Percentiles rank a stretch among this genome's conserved stretches.
These are phyloP conservation scores for Botryotinia narcissicola DNA, from an alignment of 2,329 filamentous ascomycete genomes.

Conservation along the genomic window DNA sequence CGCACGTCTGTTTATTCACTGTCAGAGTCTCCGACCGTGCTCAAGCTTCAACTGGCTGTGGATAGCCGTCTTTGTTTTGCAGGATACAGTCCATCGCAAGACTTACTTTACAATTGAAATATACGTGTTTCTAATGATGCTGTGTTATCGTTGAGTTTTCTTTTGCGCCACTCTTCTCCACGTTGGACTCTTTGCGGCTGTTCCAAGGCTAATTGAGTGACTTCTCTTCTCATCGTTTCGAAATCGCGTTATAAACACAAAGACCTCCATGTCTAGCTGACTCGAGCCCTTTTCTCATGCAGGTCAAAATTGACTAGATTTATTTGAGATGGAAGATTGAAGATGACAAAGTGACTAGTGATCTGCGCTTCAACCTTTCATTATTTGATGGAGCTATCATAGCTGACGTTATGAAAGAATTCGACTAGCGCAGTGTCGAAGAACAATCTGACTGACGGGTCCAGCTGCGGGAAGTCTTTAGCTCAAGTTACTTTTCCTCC, in stretches of 20 bases:
- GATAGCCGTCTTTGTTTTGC: background rate
- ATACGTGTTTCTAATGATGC: background rate
- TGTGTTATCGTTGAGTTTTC: too few relatives aligned
- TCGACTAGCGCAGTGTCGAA: background rate
- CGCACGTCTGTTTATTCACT: background rate
- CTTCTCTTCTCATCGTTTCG: background rate
- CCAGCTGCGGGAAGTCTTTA: background rate
- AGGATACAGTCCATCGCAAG: background rate
- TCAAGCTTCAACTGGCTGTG: background rate
- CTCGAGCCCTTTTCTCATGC: background rate
- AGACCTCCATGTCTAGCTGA: background rate
- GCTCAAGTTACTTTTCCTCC: background rate
- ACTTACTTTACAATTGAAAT: background rate
- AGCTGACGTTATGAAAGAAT: background rate
- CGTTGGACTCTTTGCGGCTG: background rate
- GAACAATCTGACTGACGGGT: background rate
- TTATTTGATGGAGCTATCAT: background rate
- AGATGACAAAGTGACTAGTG: background rate
- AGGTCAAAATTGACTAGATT: fast-evolving
- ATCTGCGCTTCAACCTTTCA: background rate
- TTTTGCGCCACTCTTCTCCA: background rate
- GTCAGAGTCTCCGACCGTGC: background rate
- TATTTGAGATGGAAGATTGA: background rate
- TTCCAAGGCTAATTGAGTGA: background rate
- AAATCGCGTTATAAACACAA: background rate